These are phyloP conservation scores for Pseudoneurospora amorphoporcata DNA, from an alignment of 495 filamentous ascomycete species.

Conservation along the genomic window DNA sequence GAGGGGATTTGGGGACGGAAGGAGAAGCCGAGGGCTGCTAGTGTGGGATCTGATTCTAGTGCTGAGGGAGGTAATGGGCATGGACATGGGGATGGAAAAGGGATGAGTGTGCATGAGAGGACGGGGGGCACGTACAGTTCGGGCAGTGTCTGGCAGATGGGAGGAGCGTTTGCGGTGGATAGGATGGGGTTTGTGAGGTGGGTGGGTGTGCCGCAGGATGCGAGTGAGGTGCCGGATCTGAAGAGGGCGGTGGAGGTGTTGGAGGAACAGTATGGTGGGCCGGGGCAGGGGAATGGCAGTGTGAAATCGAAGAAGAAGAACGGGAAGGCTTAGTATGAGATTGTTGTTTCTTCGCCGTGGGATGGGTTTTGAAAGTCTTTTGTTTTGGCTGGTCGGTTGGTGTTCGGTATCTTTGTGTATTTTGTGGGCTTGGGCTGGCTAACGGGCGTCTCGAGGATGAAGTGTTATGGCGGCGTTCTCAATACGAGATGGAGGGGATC, in stretches of 20 bases:
- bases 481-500: neutral
- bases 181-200: conserved; percentile 38
- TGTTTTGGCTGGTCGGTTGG: neutral
- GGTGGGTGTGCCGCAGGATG: conserved; percentile 26
- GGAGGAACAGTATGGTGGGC: neutral
- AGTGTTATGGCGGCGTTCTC: neutral
- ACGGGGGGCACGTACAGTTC: neutral
- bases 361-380: neutral
- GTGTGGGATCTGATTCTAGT: neutral
- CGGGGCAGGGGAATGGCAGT: conserved; percentile 30
- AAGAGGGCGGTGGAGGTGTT: conserved; percentile 31
- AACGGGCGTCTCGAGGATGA: neutral
- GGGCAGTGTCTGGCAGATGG: conserved; percentile 43
- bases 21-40: conserved; percentile 35
- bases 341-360: conserved; percentile 3
- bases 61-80: no score
- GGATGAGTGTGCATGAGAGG: neutral
- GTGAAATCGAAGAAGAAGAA: conserved; percentile 14
- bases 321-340: conserved; percentile 10
- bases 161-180: conserved; percentile 47
- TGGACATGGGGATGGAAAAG: neutral
- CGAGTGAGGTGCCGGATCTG: conserved; percentile 43
- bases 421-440: neutral
- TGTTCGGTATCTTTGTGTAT: neutral
- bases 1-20: conserved; percentile 44